phyloP scores from a whole-genome alignment of 2,329 filamentous ascomycete species.

The Hypoxylon sp. region DNA sequence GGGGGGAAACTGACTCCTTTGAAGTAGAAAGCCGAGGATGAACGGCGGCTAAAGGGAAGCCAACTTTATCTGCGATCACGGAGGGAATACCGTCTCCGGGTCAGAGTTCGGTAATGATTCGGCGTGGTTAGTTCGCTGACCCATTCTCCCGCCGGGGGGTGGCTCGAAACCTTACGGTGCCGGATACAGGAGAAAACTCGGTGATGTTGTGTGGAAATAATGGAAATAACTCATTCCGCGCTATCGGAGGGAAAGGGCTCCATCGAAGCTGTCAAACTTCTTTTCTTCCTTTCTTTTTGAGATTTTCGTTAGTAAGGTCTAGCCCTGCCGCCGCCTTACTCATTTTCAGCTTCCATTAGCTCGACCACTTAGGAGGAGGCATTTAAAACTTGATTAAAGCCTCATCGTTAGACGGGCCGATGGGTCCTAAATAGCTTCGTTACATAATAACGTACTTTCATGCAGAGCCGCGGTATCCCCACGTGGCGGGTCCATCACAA shows the following conservation, averaged over 20 bases:
- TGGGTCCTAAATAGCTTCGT: constrained; percentile 3
- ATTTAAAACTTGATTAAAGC: constrained; percentile 15
- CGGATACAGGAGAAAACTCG: constrained; percentile 37
- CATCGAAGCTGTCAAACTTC: constrained; percentile 26
- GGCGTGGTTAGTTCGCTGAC: constrained; percentile 10
- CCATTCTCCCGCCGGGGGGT: constrained; percentile 15
- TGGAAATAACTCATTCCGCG: constrained; percentile 6
- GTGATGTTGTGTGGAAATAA: constrained; percentile 28
- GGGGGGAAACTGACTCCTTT: background rate
- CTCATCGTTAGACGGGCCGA: constrained; percentile 28
- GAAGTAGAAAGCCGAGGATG: constrained; percentile 29
- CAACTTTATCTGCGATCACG: constrained; percentile 13
- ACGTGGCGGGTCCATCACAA: constrained; percentile 26
- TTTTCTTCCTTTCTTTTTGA: constrained; percentile 14
- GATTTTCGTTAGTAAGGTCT: constrained; percentile 12
- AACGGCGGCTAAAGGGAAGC: constrained; percentile 24
- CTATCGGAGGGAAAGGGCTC: constrained; percentile 20
- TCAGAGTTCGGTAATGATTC: constrained; percentile 32
- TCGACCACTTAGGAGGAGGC: constrained; percentile 4
- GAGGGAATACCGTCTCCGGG: constrained; percentile 11
- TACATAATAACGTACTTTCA: constrained; percentile 9
- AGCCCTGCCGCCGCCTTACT: constrained; percentile 34
- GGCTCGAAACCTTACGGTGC: constrained; percentile 19
- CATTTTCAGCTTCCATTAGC: constrained; percentile 31
- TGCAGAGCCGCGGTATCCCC: constrained; percentile 32